These are phyloP conservation scores for Volvox reticuliferus DNA, from an alignment of 139 green algal genomes.

Conservation along the genomic window DNA sequence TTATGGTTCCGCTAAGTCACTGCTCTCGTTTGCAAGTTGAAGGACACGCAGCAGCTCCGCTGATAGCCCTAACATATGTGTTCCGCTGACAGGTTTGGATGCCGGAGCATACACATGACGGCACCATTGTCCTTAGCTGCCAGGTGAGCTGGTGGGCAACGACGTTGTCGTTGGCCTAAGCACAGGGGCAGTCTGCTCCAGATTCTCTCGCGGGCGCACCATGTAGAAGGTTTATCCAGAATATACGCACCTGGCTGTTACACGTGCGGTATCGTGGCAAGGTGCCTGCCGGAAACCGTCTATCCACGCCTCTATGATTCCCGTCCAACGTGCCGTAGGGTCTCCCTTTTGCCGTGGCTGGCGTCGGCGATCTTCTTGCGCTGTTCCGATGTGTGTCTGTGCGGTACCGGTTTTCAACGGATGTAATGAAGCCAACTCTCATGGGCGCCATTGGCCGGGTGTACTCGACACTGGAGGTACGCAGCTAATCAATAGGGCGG, in stretches of 20 bases:
- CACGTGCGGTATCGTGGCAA: background rate
- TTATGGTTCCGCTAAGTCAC: too few species aligned
- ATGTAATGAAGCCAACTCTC: slow-evolving; percentile 71
- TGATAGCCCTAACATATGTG: too few species aligned
- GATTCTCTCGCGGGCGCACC: too few species aligned
- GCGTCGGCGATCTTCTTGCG: slow-evolving; percentile 84
- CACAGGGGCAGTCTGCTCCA: too few species aligned
- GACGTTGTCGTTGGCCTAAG: too few species aligned
- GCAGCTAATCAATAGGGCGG: background rate
- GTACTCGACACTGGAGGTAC: slow-evolving; percentile 68
- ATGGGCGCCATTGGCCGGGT: slow-evolving; percentile 81
- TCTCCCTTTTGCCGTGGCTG: slow-evolving; percentile 82
- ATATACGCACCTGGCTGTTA: too few species aligned
- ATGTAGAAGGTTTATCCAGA: too few species aligned
- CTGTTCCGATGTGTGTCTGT: slow-evolving; percentile 90
- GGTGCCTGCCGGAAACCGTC: background rate
- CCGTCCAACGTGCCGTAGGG: slow-evolving; percentile 60
- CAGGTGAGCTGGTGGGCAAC: slow-evolving; percentile 53
- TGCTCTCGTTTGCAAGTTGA: too few species aligned
- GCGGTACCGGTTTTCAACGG: slow-evolving; percentile 87
- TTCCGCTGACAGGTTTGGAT: slow-evolving; percentile 70
- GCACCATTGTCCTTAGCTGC: slow-evolving; percentile 67
- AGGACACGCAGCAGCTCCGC: too few species aligned
- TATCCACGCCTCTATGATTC: background rate
- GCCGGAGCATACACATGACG: slow-evolving; percentile 63